Evolutionary conservation across 2,329 filamentous ascomycete species (phyloP), one percentile per base, ranked within the genome.

Genomic region (Orbilia quercus): DNA sequence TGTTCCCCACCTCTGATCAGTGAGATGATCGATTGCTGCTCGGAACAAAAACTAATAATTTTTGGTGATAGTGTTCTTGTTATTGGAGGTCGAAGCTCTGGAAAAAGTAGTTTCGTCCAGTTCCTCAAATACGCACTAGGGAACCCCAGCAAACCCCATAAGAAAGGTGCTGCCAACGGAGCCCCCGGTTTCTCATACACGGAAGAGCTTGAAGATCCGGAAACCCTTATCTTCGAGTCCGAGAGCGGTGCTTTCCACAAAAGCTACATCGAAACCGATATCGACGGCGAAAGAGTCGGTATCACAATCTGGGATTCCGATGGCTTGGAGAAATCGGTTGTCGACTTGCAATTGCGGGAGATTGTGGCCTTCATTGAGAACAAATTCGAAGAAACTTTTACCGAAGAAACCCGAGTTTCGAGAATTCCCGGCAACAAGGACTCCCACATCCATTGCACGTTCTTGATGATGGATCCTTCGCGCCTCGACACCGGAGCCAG

Each of bases 331-430:
- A 96, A 94, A 85, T 95, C 91, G 78, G 87, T 98, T 36, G 92
- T 97, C 57, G 95, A 98, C 80, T 86, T 98, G 76, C 95, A 99
- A 81, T 84, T 99, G 76, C 88, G 93, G 74, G 92, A 96, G 80
- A 93, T 98, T 84, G 89, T 90, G 34, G 86, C 90, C 7, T 99
- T 99, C 82, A 84, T 99, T 71, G 95, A 99, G 84, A 94, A 90
- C 84, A 98, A 98, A 81, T 99, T 99, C 77, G 94, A 99, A 80
- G 95, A 99, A 79, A 98, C 95, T 0, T 96, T 99, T 80, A 88
- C 88, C 53, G 95, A 99, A 82, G 95, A 99, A 83, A 96, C 96
- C 86, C 98, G 97, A 84, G 93, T 99, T 50, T 85, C 97, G 75
- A 90, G 95, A 78, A 92, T 93, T 59, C 94, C 95, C 23, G 94